Conservation (phyloP, 768 basidiomycete genomes). For the Nidularia pulvinata region DNA sequence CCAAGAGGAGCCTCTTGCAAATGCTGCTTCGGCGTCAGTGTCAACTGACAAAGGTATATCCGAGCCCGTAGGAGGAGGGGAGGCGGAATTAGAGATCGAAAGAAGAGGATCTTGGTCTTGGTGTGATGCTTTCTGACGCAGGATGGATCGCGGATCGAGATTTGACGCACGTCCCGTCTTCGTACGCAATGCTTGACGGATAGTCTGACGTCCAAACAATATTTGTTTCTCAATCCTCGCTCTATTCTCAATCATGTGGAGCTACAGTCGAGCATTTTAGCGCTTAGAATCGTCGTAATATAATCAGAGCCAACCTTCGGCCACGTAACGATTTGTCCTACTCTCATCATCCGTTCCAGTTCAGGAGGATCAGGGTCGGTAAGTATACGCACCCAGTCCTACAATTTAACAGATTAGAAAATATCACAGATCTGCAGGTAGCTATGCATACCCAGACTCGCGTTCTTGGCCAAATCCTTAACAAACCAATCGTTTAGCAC, state of each 20-base stretch:
- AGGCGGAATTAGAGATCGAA: slow-evolving; percentile 11
- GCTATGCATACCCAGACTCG: slow-evolving; percentile 56
- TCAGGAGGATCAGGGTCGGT: slow-evolving; percentile 83
- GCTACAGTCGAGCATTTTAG: slow-evolving; percentile 33
- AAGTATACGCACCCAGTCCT: slow-evolving; percentile 86
- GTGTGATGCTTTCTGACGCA: slow-evolving; percentile 11
- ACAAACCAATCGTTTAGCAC: not conserved
- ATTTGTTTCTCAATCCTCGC: slow-evolving; percentile 84
- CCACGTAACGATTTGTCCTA: slow-evolving; percentile 94
- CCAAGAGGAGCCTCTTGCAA: slow-evolving; percentile 53
- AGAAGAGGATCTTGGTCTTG: slow-evolving; percentile 7
- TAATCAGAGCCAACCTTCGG: slow-evolving; percentile 66
- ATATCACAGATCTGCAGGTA: slow-evolving; percentile 1
- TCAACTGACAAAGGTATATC: slow-evolving; percentile 72
- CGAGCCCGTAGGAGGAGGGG: slow-evolving; percentile 34
- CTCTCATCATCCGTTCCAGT: slow-evolving; percentile 82
- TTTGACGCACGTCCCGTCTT: slow-evolving; percentile 13
- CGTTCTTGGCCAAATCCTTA: slow-evolving; percentile 85
- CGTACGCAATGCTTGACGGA: slow-evolving; percentile 54
- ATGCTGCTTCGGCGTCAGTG: slow-evolving; percentile 77
- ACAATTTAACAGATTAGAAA: slow-evolving; percentile 2
- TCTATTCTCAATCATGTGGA: slow-evolving; percentile 96
- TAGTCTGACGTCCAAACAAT: slow-evolving; percentile 69
- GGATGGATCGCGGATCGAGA: slow-evolving; percentile 16
- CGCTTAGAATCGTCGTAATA: not conserved